phyloP scores from a whole-genome alignment of 2,329 filamentous ascomycete genomes.

The Trichoderma pleuroti region DNA sequence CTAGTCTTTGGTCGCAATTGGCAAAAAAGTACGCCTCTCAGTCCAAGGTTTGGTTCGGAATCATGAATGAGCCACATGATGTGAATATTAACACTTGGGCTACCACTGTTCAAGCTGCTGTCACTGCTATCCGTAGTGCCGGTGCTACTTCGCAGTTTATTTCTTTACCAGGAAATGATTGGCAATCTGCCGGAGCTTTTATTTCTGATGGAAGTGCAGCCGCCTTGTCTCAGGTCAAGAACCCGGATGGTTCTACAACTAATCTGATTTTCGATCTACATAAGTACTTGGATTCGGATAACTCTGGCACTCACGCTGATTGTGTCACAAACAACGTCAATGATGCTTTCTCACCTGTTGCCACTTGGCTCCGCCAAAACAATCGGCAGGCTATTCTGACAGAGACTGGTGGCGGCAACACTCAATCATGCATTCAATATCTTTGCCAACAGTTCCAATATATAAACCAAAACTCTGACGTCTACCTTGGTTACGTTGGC shows the following conservation, averaged over 20 bases:
- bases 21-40: slow-evolving; percentile 45
- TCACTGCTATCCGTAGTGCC: slow-evolving; percentile 58
- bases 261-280: slow-evolving; percentile 55
- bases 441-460: slow-evolving; percentile 3
- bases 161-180: slow-evolving; percentile 60
- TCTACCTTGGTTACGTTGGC: background rate
- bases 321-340: slow-evolving; percentile 50
- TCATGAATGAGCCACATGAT: slow-evolving; percentile 66
- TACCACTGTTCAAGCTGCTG: slow-evolving; percentile 54
- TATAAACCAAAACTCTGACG: slow-evolving; percentile 5
- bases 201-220: slow-evolving; percentile 45
- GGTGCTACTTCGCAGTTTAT: slow-evolving; percentile 53
- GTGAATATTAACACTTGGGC: slow-evolving; percentile 54
- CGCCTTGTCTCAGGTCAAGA: slow-evolving; percentile 49
- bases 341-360: slow-evolving; percentile 41
- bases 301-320: slow-evolving; percentile 46
- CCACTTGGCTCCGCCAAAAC: slow-evolving; percentile 32
- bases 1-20: slow-evolving; percentile 52
- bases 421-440: background rate
- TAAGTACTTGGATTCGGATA: slow-evolving; percentile 54
- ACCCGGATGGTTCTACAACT: slow-evolving; percentile 51
- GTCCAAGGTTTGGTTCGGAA: slow-evolving; percentile 54
- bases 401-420: slow-evolving; percentile 8
- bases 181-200: slow-evolving; percentile 44
- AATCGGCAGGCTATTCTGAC: slow-evolving; percentile 11